phyloP scores from a whole-genome alignment of 306 rosid genomes.

The Lupinus albus region DNA sequence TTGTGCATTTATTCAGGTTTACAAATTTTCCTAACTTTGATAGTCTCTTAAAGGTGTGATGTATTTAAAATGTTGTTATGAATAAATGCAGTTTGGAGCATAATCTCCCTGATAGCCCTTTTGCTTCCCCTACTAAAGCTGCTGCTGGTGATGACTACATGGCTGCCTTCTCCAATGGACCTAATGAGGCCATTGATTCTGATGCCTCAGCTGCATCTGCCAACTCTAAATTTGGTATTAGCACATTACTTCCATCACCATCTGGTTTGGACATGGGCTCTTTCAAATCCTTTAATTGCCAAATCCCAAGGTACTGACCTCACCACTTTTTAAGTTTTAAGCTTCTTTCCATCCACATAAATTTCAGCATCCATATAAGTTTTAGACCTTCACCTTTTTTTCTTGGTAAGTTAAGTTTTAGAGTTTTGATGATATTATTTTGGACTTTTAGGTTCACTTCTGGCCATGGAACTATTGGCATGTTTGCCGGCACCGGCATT shows the following conservation, averaged over 20 bases:
- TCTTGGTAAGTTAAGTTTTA: neutral
- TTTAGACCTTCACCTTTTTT: neutral
- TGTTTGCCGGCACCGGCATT: slow-evolving; percentile 79
- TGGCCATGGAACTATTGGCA: slow-evolving; percentile 78
- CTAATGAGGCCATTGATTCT: slow-evolving; percentile 52
- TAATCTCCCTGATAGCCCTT: slow-evolving; percentile 95
- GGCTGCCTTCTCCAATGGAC: slow-evolving; percentile 51
- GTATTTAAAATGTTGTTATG: slow-evolving; percentile 26
- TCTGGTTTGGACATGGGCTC: slow-evolving; percentile 76
- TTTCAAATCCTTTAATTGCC: slow-evolving; percentile 85
- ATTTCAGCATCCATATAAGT: slow-evolving; percentile 32
- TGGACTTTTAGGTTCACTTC: slow-evolving; percentile 68
- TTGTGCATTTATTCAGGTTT: slow-evolving; percentile 42
- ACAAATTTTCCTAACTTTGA: slow-evolving; percentile 31
- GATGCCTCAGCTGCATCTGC: slow-evolving; percentile 51
- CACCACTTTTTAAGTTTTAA: slow-evolving; percentile 8
- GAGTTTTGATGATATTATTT: neutral
- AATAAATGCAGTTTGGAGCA: slow-evolving; percentile 86
- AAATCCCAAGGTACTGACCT: slow-evolving; percentile 73
- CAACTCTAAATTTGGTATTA: slow-evolving; percentile 56
- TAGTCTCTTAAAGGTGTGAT: slow-evolving; percentile 17
- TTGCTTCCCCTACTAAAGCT: slow-evolving; percentile 92
- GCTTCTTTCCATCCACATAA: neutral
- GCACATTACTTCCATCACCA: slow-evolving; percentile 53
- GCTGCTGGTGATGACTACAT: slow-evolving; percentile 48